These are phyloP conservation scores for Miscanthus sacchariflorus DNA, from an alignment of 202 grass and related monocot species.

Conservation along the genomic window DNA sequence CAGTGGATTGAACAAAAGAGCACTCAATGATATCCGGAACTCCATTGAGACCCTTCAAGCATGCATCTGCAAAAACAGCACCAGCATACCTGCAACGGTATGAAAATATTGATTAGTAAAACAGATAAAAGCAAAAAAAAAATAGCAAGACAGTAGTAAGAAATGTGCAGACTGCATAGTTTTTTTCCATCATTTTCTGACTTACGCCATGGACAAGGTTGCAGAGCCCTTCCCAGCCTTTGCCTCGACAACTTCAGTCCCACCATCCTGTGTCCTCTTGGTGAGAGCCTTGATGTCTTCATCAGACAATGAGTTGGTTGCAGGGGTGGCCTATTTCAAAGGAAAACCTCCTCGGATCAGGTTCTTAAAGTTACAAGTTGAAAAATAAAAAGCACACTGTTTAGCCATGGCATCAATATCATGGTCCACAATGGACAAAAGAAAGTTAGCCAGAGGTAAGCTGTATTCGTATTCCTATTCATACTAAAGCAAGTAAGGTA, in stretches of 20 bases:
- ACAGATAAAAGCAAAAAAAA: slow-evolving; percentile 8
- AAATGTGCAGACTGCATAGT: background rate
- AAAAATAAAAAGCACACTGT: slow-evolving; percentile 1
- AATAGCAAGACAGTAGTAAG: background rate
- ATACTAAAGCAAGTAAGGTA: slow-evolving; percentile 3
- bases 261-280: slow-evolving; percentile 95
- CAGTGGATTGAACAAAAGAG: slow-evolving; percentile 86
- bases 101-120: slow-evolving; percentile 25
- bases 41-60: slow-evolving; percentile 92
- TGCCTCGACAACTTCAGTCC: slow-evolving; percentile 92
- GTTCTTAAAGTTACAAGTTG: slow-evolving; percentile 7
- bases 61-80: slow-evolving; percentile 95
- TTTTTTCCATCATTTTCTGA: slow-evolving; percentile 37
- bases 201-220: slow-evolving; percentile 99
- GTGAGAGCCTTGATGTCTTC: slow-evolving; percentile 91
- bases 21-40: slow-evolving; percentile 84
- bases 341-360: background rate
- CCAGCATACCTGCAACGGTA: slow-evolving; percentile 81
- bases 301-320: slow-evolving; percentile 64
- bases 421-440: slow-evolving; percentile 17
- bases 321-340: slow-evolving; percentile 77
- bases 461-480: slow-evolving; percentile 15
- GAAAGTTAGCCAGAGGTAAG: background rate
- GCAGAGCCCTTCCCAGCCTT: slow-evolving; percentile 98
- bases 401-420: background rate